Conservation (phyloP, 2,329 filamentous ascomycete species). For the Microascus cirrosus region DNA sequence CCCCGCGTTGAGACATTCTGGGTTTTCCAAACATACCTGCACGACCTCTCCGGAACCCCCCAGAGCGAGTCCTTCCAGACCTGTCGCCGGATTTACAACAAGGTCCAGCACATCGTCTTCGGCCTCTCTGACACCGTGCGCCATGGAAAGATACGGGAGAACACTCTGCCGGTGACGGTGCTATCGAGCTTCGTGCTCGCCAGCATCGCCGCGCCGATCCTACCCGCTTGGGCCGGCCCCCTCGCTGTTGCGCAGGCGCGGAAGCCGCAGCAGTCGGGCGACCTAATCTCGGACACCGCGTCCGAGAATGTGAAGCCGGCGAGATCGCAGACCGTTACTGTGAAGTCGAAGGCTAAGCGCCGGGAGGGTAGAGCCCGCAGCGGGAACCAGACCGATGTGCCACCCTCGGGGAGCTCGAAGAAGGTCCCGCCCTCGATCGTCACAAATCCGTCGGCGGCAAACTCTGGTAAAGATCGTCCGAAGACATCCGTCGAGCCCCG, state of each 20-base stretch:
- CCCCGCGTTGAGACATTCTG: conserved; percentile 61
- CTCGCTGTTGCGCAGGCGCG: conserved; percentile 73
- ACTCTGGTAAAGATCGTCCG: conserved; percentile 5
- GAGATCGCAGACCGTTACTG: conserved; percentile 58
- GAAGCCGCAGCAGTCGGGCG: conserved; percentile 54
- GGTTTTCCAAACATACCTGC: conserved; percentile 80
- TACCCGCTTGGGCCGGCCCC: conserved; percentile 70
- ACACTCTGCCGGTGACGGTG: conserved; percentile 68
- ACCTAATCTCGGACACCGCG: conserved; percentile 47
- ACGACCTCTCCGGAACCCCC: conserved; percentile 66
- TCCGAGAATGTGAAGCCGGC: conserved; percentile 37
- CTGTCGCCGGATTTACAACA: conserved; percentile 75
- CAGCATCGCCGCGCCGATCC: conserved; percentile 61
- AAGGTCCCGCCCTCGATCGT: conserved; percentile 7
- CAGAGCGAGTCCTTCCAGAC: conserved; percentile 71
- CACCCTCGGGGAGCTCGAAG: neutral
- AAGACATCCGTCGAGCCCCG: conserved; percentile 13
- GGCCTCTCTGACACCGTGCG: conserved; percentile 58
- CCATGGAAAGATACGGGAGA: conserved; percentile 70
- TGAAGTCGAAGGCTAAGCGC: conserved; percentile 31
- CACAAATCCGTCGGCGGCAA: conserved; percentile 13
- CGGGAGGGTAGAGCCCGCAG: neutral
- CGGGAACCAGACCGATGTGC: neutral
- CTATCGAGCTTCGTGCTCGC: conserved; percentile 72
- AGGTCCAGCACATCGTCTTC: conserved; percentile 80